These are phyloP conservation scores for Sporothrix luriei DNA, from an alignment of 2,329 filamentous ascomycete species.

Conservation along the genomic window DNA sequence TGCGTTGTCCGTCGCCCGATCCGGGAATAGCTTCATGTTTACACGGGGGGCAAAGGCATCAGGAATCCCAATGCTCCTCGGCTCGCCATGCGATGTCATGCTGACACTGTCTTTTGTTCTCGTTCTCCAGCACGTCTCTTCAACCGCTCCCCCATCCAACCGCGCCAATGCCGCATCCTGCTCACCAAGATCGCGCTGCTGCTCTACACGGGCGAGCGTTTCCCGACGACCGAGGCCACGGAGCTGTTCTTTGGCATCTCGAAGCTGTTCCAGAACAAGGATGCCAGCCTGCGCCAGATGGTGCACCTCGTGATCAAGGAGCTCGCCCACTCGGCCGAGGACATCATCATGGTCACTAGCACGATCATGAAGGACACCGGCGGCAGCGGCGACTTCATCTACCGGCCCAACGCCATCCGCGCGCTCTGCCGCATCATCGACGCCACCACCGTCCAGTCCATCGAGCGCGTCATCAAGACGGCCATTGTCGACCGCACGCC, in stretches of 20 bases:
- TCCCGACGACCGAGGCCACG: slow-evolving; percentile 95
- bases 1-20: slow-evolving; percentile 38
- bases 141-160: slow-evolving; percentile 95
- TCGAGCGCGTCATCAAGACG: slow-evolving; percentile 98
- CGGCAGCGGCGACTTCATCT: slow-evolving; percentile 89
- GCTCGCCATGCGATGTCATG: not conserved
- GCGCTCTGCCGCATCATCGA: slow-evolving; percentile 96
- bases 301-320: slow-evolving; percentile 98
- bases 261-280: slow-evolving; percentile 99
- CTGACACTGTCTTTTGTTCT: slow-evolving; percentile 2
- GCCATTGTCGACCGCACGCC: slow-evolving; percentile 99
- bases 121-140: slow-evolving; percentile 78
- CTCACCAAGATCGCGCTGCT: slow-evolving; percentile 96
- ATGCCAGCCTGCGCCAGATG: slow-evolving; percentile 97
- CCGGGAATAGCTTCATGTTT: slow-evolving; percentile 30
- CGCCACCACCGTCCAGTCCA: slow-evolving; percentile 92
- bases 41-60: not conserved
- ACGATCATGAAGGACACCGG: slow-evolving; percentile 99
- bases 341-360: slow-evolving; percentile 99
- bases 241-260: slow-evolving; percentile 98
- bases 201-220: slow-evolving; percentile 94
- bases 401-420: slow-evolving; percentile 92
- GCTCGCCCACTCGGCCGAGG: slow-evolving; percentile 89
- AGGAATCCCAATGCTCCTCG: not conserved
- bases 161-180: slow-evolving; percentile 94